Percentiles rank a stretch among this genome's conserved stretches.
Evolutionary conservation across 805 yeast species (phyloP).

Genomic region (Teunomyces lycoperdinae): DNA sequence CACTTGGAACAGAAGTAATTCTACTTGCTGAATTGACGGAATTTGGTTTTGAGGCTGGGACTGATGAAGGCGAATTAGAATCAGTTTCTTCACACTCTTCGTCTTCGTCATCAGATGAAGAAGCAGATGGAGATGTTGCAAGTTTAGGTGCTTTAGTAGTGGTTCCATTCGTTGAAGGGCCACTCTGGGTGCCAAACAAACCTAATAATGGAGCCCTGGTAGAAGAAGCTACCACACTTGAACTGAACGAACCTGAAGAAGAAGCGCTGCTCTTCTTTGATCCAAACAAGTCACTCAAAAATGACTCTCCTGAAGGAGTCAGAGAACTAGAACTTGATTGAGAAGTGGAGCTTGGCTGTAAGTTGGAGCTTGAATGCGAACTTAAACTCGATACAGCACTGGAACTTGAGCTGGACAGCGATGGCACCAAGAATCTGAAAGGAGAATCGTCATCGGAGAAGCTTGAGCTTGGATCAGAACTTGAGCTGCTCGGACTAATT

Average conservation of each 20-base stretch:
- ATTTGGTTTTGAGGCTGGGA: constrained; percentile 7
- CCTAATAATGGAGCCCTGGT: constrained; percentile 1
- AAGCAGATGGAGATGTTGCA: constrained; percentile 6
- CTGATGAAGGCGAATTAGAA: constrained; percentile 4
- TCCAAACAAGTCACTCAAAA: constrained; percentile 1
- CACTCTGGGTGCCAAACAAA: neutral
- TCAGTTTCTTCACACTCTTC: constrained; percentile 15
- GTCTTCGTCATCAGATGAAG: constrained; percentile 14
- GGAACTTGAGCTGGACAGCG: constrained; percentile 8
- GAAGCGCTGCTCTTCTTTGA: neutral
- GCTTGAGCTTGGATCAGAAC: constrained; percentile 2
- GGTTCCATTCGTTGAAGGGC: neutral
- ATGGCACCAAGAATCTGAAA: neutral
- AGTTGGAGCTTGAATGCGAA: constrained; percentile 1
- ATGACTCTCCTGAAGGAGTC: neutral
- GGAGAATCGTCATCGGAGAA: constrained; percentile 1
- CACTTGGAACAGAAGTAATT: neutral
- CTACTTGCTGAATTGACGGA: neutral
- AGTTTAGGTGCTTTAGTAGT: constrained; percentile 3
- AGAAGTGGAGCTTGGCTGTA: neutral
- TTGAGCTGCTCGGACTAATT: neutral
- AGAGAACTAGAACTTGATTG: constrained; percentile 5
- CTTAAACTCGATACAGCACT: constrained; percentile 9
- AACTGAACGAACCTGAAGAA: constrained; percentile 1
- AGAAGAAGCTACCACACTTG: constrained; percentile 4